These are phyloP conservation scores for Cryomyces minteri DNA, from an alignment of 495 filamentous ascomycete genomes.

Conservation along the genomic window DNA sequence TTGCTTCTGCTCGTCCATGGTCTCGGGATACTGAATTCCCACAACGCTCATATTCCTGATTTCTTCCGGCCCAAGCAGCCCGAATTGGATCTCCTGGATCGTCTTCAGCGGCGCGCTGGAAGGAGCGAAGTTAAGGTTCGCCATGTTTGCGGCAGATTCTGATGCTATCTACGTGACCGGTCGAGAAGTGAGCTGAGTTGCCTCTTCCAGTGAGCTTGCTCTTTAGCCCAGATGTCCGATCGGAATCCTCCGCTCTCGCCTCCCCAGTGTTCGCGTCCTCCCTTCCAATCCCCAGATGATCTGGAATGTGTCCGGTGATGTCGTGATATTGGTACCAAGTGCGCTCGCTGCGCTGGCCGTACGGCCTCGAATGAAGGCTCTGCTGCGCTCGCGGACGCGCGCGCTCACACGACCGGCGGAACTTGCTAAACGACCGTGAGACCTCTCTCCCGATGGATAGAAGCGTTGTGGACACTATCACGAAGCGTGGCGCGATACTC, in stretches of 20 bases:
- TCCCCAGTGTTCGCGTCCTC: neutral
- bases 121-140: constrained; percentile 78
- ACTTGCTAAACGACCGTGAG: too few species aligned
- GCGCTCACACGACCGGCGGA: too few species aligned
- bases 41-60: constrained; percentile 94
- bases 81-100: constrained; percentile 97
- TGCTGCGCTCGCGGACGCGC: too few species aligned
- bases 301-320: too few species aligned
- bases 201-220: too few species aligned
- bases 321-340: neutral
- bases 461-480: too few species aligned
- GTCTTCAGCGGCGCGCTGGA: constrained; percentile 91
- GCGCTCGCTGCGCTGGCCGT: neutral
- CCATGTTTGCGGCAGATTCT: constrained; percentile 42
- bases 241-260: neutral
- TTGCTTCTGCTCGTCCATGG: constrained; percentile 87
- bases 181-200: neutral
- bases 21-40: constrained; percentile 88
- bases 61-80: constrained; percentile 87
- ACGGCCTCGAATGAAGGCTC: neutral
- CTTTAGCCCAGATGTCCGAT: too few species aligned
- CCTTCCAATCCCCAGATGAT: neutral
- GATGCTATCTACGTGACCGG: neutral
- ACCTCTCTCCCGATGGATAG: too few species aligned
- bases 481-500: too few species aligned